A percentile compares a stretch with the other conserved stretches of the same genome.
Conservation (phyloP, 2,329 filamentous ascomycete species). For the Trichophyton rubrum region DNA sequence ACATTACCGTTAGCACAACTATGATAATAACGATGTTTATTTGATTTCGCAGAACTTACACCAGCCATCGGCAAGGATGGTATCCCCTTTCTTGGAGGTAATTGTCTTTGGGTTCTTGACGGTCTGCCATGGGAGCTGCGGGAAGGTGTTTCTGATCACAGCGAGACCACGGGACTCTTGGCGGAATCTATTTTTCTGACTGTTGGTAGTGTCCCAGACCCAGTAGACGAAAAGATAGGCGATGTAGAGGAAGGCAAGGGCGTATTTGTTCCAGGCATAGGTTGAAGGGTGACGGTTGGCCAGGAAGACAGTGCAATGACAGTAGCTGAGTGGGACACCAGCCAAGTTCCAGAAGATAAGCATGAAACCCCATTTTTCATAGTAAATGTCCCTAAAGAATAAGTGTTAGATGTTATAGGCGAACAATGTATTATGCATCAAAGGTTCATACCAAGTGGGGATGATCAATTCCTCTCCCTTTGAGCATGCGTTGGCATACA, state of each 20-base stretch:
- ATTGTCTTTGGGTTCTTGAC: conserved; percentile 71
- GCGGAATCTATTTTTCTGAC: conserved; percentile 87
- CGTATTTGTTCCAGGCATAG: conserved; percentile 63
- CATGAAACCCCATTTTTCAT: conserved; percentile 96
- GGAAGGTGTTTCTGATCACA: conserved; percentile 65
- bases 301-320: conserved; percentile 82
- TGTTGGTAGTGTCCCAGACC: conserved; percentile 86
- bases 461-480: conserved; percentile 88
- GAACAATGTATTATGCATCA: neutral
- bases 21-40: neutral
- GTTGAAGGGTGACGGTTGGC: conserved; percentile 67
- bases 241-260: conserved; percentile 51
- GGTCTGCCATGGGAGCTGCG: conserved; percentile 79
- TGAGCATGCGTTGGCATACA: conserved; percentile 83
- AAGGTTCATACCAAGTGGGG: conserved; percentile 54
- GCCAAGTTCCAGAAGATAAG: conserved; percentile 96
- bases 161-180: conserved; percentile 54
- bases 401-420: neutral
- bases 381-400: conserved; percentile 71
- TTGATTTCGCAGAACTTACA: conserved; percentile 38
- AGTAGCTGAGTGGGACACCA: conserved; percentile 81
- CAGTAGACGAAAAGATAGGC: conserved; percentile 77
- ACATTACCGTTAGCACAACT: neutral
- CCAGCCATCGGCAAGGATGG: conserved; percentile 75
- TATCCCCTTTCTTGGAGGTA: conserved; percentile 57